phyloP scores from a whole-genome alignment of 192 early-diverging fungal genomes.

The Cetraspora pellucida region DNA sequence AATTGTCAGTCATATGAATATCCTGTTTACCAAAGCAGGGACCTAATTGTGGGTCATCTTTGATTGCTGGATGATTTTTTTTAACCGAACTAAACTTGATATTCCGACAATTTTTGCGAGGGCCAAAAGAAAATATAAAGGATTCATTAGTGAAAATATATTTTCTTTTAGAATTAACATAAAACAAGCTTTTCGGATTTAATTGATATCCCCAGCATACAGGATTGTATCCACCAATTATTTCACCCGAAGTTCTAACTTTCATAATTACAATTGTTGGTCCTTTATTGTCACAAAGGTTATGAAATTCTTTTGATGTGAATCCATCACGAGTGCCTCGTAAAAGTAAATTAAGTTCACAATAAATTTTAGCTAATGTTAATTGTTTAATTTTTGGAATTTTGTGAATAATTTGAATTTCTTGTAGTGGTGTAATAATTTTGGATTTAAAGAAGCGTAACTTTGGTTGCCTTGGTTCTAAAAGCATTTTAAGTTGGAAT shows the following conservation, averaged over 20 bases:
- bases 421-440: too few species aligned
- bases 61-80: too few species aligned
- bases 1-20: too few species aligned
- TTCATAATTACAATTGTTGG: background rate
- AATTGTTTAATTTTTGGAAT: background rate
- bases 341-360: background rate
- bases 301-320: background rate
- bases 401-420: background rate
- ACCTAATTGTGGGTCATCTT: too few species aligned
- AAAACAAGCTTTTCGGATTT: too few species aligned
- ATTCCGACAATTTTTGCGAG: too few species aligned
- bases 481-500: too few species aligned
- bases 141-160: background rate
- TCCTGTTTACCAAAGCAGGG: too few species aligned
- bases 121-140: constrained; percentile 12
- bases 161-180: too few species aligned
- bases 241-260: background rate
- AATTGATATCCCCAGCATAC: background rate
- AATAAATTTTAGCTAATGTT: background rate
- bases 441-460: too few species aligned
- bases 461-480: too few species aligned
- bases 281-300: background rate
- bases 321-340: background rate
- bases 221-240: constrained; percentile 26
- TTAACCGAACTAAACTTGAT: too few species aligned